A percentile compares a stretch with the other conserved stretches of the same genome.
These are phyloP conservation scores for Triglochin maritima DNA, from an alignment of 106 monocot genomes.

Conservation along the genomic window DNA sequence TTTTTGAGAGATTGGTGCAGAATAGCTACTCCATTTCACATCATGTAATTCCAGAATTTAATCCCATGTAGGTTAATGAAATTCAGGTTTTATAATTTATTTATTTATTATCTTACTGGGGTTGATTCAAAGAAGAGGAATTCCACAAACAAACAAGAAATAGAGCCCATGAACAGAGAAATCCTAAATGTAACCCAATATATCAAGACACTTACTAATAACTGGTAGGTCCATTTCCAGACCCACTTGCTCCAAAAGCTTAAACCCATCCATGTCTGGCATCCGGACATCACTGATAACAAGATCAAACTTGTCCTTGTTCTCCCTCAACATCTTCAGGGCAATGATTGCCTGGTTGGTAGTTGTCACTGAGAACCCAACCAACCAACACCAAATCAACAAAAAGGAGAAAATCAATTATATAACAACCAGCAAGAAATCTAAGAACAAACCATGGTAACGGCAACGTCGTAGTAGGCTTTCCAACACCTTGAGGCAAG, in stretches of 20 bases:
- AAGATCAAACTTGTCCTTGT: slow-evolving; percentile 22
- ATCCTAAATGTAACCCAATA: no score
- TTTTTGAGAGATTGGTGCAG: no score
- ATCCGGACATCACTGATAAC: slow-evolving; percentile 28
- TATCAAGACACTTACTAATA: slow-evolving; percentile 11
- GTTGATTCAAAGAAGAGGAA: no score
- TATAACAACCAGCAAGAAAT: background rate
- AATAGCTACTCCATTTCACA: no score
- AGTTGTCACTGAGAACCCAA: slow-evolving; percentile 10
- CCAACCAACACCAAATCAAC: background rate
- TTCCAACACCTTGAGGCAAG: slow-evolving; percentile 18
- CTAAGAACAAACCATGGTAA: slow-evolving; percentile 15
- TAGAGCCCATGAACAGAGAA: background rate
- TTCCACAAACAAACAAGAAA: background rate
- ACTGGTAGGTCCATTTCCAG: slow-evolving; percentile 27
- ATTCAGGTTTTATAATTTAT: no score
- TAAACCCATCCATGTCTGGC: slow-evolving; percentile 29
- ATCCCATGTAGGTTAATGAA: no score
- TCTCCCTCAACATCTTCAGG: slow-evolving; percentile 21
- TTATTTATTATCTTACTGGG: no score
- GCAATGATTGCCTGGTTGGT: slow-evolving; percentile 22
- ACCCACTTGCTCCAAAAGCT: slow-evolving; percentile 27
- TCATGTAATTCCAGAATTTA: no score
- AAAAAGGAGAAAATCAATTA: background rate
- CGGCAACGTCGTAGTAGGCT: slow-evolving; percentile 17